phyloP scores from a whole-genome alignment of 345 rosid genomes.

The Geranium rotundifolium region DNA sequence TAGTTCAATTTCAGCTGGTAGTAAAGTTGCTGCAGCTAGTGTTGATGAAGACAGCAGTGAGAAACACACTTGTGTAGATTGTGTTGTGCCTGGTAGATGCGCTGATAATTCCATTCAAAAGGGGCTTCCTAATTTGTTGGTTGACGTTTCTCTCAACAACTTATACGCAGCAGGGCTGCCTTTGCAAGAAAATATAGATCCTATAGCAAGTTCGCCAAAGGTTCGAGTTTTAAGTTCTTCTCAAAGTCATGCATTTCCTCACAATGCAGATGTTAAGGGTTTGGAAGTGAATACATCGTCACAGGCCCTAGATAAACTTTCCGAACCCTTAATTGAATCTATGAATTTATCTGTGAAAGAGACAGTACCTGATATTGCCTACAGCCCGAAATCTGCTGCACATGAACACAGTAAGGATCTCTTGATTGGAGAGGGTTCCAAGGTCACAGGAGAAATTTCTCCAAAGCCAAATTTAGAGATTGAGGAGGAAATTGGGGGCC shows the following conservation, averaged over 20 bases:
- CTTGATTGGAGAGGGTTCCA: not conserved
- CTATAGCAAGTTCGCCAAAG: constrained; percentile 14
- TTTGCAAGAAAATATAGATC: constrained; percentile 14
- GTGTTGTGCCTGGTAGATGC: not conserved
- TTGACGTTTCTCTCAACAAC: constrained; percentile 16
- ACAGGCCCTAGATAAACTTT: not conserved
- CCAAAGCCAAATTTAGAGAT: constrained; percentile 24
- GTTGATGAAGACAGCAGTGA: not conserved
- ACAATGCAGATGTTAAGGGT: not conserved
- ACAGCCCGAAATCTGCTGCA: not conserved
- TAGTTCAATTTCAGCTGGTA: constrained; percentile 33
- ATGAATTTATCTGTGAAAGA: not conserved
- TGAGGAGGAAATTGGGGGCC: constrained; percentile 17
- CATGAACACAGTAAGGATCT: not conserved
- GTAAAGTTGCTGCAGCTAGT: constrained; percentile 17
- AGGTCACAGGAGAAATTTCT: constrained; percentile 7
- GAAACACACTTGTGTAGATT: constrained; percentile 5
- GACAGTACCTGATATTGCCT: too few relatives aligned
- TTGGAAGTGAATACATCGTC: too few relatives aligned
- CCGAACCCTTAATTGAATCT: not conserved
- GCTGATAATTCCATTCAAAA: not conserved
- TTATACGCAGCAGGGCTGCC: constrained; percentile 22
- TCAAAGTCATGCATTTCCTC: constrained; percentile 7
- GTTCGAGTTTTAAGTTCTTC: constrained; percentile 8
- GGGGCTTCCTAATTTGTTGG: not conserved